Percentiles rank a stretch among this genome's conserved stretches.
phyloP scores from a whole-genome alignment of 2,329 filamentous ascomycete genomes.

The Seiridium cupressi region DNA sequence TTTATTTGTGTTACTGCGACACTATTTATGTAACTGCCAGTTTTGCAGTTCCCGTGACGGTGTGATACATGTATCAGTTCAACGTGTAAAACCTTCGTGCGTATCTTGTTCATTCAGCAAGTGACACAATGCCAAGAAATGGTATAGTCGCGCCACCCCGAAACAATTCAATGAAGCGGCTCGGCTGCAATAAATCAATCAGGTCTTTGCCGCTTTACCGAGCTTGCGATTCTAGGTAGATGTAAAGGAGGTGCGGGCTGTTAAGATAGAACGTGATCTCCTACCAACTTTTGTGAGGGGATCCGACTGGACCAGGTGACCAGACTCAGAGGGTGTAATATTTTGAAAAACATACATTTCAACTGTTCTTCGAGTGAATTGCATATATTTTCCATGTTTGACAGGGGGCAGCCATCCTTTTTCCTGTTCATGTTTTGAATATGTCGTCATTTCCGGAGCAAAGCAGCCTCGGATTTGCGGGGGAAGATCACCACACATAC shows the following conservation, averaged over 20 bases:
- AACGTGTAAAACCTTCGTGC: too few species aligned
- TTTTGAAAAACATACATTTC: background rate
- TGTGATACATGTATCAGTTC: too few species aligned
- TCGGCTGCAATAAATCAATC: too few species aligned
- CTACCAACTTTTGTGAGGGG: background rate
- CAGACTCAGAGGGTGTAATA: background rate
- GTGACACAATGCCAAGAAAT: too few species aligned
- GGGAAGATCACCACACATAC: background rate
- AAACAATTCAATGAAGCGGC: too few species aligned
- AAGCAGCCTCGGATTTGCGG: background rate
- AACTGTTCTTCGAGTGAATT: background rate
- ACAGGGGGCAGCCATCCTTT: background rate
- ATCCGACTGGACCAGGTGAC: background rate
- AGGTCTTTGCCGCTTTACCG: background rate
- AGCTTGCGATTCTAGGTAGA: background rate
- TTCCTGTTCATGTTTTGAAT: background rate
- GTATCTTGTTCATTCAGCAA: too few species aligned
- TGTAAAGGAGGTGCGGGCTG: background rate
- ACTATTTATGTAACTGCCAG: too few species aligned
- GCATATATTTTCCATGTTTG: background rate
- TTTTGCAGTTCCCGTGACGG: too few species aligned
- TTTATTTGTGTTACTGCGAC: too few species aligned
- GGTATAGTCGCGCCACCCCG: too few species aligned
- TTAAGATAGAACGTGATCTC: background rate
- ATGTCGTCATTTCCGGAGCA: slow-evolving; percentile 7